Evolutionary conservation across 352 stramenopile genomes (phyloP).

Genomic region (Globisporangium mamillatum): DNA sequence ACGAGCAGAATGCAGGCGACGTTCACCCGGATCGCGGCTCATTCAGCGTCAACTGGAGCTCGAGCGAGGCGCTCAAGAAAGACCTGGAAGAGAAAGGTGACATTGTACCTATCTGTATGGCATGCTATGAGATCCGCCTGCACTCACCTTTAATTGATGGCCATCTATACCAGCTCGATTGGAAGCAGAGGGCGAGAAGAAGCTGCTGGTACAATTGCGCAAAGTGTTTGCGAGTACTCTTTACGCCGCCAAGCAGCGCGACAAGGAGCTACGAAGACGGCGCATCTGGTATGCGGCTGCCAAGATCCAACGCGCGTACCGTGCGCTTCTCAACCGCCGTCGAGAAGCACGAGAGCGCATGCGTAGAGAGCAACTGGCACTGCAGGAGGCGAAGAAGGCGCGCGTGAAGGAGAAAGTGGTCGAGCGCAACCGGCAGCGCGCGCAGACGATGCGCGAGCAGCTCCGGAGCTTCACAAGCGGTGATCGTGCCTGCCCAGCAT

Average conservation of each 20-base stretch:
- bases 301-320: slow-evolving; percentile 35
- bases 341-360: slow-evolving; percentile 17
- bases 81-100: slow-evolving; percentile 46
- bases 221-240: slow-evolving; percentile 25
- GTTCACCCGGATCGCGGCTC: slow-evolving; percentile 5
- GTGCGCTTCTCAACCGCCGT: slow-evolving; percentile 13
- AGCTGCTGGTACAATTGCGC: slow-evolving; percentile 32
- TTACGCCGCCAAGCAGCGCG: slow-evolving; percentile 21
- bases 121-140: not conserved
- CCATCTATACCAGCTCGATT: slow-evolving; percentile 20
- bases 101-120: not conserved
- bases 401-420: slow-evolving; percentile 35
- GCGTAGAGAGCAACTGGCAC: slow-evolving; percentile 23
- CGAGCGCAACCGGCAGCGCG: slow-evolving; percentile 38
- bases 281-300: slow-evolving; percentile 27
- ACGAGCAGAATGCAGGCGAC: not conserved
- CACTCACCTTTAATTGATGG: not conserved
- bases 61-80: slow-evolving; percentile 43
- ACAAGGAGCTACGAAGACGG: slow-evolving; percentile 22
- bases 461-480: not conserved
- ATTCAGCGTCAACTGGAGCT: slow-evolving; percentile 60
- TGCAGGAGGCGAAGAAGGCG: slow-evolving; percentile 28
- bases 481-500: not conserved
- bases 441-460: slow-evolving; percentile 34
- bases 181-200: slow-evolving; percentile 33